phyloP scores from a whole-genome alignment of 345 rosid species.

The Rhizophora mangle region DNA sequence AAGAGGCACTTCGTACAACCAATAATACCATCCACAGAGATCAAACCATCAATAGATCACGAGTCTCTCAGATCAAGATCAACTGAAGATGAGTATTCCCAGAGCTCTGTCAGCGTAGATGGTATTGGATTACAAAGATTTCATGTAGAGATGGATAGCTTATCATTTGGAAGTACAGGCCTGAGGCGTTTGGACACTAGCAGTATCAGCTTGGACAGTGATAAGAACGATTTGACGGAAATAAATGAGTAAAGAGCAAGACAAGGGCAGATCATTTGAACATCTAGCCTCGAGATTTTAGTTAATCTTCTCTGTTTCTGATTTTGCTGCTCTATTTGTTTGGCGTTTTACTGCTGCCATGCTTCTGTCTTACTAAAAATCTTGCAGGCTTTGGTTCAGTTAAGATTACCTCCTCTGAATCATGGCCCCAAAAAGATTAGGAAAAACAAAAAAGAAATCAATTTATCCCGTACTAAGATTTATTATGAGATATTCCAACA shows the following conservation, averaged over 20 bases:
- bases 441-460: constrained; percentile 3
- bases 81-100: constrained; percentile 28
- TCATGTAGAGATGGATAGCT: constrained; percentile 46
- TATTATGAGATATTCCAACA: neutral
- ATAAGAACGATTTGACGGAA: constrained; percentile 27
- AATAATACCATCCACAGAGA: constrained; percentile 15
- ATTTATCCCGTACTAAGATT: neutral
- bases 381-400: no score
- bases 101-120: constrained; percentile 49
- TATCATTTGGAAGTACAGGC: constrained; percentile 36
- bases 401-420: no score
- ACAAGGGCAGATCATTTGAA: no score
- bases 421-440: no score
- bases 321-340: no score
- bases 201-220: constrained; percentile 35
- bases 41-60: constrained; percentile 2
- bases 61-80: constrained; percentile 7
- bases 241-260: constrained; percentile 10
- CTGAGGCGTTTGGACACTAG: constrained; percentile 40
- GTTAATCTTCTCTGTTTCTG: no score
- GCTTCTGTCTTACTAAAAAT: no score
- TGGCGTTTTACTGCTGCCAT: no score
- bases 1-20: constrained; percentile 30
- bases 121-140: constrained; percentile 51
- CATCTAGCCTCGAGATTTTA: no score